Conservation (phyloP, 139 green algal genomes). For the Bryopsis sp. region DNA sequence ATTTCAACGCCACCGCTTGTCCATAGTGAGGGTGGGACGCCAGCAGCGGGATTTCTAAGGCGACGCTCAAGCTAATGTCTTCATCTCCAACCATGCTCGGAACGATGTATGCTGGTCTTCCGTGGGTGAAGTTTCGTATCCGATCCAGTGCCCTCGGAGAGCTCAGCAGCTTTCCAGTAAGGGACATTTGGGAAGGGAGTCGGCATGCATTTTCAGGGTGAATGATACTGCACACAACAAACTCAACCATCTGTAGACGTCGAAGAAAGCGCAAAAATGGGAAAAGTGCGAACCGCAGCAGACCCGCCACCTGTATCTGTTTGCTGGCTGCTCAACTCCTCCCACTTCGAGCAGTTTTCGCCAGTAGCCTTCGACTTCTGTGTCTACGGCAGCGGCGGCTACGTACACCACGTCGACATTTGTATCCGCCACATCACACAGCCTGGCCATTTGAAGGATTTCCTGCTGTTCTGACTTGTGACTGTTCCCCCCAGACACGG, state of each 20-base stretch:
- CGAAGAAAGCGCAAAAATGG: neutral
- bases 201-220: conserved; percentile 42
- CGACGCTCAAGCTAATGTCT: conserved; percentile 38
- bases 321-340: conserved; percentile 24
- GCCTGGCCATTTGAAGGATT: conserved; percentile 37
- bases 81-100: conserved; percentile 38
- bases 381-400: conserved; percentile 30
- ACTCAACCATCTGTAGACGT: neutral
- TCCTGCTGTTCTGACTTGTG: conserved; percentile 21
- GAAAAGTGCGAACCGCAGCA: neutral
- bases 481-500: conserved; percentile 19
- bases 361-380: conserved; percentile 41
- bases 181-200: conserved; percentile 42
- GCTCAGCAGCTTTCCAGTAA: conserved; percentile 36
- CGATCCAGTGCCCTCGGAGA: conserved; percentile 40
- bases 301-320: conserved; percentile 25
- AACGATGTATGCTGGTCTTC: conserved; percentile 45
- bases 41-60: conserved; percentile 44
- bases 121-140: conserved; percentile 27
- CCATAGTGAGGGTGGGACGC: conserved; percentile 26
- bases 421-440: conserved; percentile 47
- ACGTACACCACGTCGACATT: conserved; percentile 40
- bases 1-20: conserved; percentile 31
- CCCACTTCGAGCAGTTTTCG: conserved; percentile 48
- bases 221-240: conserved; percentile 24